These are phyloP conservation scores for Daldinia decipiens DNA, from an alignment of 495 filamentous ascomycete species.

Conservation along the genomic window DNA sequence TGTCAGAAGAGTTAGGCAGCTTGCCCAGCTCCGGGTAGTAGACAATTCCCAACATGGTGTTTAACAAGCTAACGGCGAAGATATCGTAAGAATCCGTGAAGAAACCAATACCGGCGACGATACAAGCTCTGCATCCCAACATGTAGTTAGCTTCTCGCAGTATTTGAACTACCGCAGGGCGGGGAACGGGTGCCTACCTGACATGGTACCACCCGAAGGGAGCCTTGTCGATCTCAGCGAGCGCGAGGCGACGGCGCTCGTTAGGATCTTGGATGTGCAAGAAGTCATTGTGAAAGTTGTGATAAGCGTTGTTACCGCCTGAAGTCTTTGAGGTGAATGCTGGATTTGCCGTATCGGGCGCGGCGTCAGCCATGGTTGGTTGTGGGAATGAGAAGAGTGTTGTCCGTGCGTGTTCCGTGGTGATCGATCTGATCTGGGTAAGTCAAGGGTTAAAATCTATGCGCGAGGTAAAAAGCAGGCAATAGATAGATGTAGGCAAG, in stretches of 20 bases:
- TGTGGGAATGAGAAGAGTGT: constrained; percentile 12
- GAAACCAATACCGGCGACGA: constrained; percentile 87
- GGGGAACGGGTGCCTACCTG: constrained; percentile 34
- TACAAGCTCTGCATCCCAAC: constrained; percentile 62
- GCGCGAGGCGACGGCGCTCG: constrained; percentile 76
- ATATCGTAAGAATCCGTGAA: constrained; percentile 85
- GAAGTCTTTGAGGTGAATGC: constrained; percentile 55
- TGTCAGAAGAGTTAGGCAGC: constrained; percentile 74
- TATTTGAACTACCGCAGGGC: not conserved
- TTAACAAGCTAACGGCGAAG: constrained; percentile 74
- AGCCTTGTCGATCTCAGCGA: constrained; percentile 82
- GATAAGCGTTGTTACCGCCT: constrained; percentile 73
- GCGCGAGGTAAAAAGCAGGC: constrained; percentile 24
- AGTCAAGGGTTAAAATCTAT: constrained; percentile 26
- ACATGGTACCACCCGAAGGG: constrained; percentile 82
- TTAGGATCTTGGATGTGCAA: constrained; percentile 75
- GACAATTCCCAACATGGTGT: constrained; percentile 77
- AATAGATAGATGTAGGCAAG: constrained; percentile 36
- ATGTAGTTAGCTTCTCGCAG: constrained; percentile 24
- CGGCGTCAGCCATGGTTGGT: constrained; percentile 38
- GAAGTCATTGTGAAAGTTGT: constrained; percentile 73
- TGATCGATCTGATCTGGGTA: constrained; percentile 7
- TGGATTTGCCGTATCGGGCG: constrained; percentile 22
- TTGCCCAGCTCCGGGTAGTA: constrained; percentile 66
- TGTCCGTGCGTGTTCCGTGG: constrained; percentile 22